Evolutionary conservation across 1,284 basidiomycete genomes (phyloP).

Genomic region (Clitocybe nebularis): DNA sequence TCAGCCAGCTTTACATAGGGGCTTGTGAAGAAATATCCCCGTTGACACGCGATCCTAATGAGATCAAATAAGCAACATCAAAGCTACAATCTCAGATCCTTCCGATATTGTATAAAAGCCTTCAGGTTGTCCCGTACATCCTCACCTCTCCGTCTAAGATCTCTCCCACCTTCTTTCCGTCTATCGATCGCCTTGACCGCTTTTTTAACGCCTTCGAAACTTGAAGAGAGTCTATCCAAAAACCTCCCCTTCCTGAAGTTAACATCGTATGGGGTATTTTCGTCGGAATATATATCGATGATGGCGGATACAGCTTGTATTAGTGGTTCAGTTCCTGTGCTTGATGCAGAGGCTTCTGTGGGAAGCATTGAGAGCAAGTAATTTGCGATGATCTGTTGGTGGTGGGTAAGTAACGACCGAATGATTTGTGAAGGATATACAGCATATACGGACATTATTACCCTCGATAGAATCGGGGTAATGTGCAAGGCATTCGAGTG

Average conservation of each 20-base stretch:
- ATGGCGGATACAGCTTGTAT: constrained; percentile 83
- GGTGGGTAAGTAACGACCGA: constrained; percentile 2
- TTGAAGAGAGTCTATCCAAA: constrained; percentile 46
- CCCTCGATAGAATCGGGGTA: constrained; percentile 58
- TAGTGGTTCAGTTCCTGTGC: constrained; percentile 63
- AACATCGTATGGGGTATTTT: constrained; percentile 75
- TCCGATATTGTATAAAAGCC: constrained; percentile 87
- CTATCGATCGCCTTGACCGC: constrained; percentile 58
- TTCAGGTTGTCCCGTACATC: constrained; percentile 79
- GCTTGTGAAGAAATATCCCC: too few species aligned
- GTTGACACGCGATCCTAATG: too few species aligned
- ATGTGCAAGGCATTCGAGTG: constrained; percentile 79
- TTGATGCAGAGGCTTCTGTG: constrained; percentile 31
- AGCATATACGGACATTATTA: constrained; percentile 54
- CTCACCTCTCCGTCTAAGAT: constrained; percentile 62
- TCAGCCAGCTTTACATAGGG: too few species aligned
- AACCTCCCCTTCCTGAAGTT: constrained; percentile 69
- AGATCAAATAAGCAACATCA: neutral
- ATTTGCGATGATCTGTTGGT: constrained; percentile 57
- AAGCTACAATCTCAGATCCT: constrained; percentile 45
- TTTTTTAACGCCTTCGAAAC: constrained; percentile 56
- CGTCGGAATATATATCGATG: constrained; percentile 95
- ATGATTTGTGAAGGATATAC: constrained; percentile 4
- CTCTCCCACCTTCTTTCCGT: constrained; percentile 50
- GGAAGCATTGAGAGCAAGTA: constrained; percentile 64